Evolutionary conservation across 192 early-diverging fungal species (phyloP).

Genomic region (Geranomyces michiganensis): DNA sequence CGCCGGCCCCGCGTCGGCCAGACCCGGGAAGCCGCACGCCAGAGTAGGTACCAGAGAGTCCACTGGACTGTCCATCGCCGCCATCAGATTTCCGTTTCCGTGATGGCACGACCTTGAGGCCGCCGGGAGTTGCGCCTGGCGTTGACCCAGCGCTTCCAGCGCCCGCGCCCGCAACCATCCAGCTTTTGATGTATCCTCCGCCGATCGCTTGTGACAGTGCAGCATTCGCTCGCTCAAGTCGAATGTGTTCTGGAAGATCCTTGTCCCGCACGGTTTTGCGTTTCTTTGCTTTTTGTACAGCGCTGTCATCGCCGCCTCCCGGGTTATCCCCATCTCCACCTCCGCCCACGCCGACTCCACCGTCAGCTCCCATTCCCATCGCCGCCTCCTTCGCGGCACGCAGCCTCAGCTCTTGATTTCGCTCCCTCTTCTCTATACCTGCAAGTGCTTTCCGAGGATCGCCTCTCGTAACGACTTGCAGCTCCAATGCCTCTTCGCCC

Average conservation of each 20-base stretch:
- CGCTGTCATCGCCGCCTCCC: not conserved
- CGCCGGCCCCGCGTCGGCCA: not conserved
- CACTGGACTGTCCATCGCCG: not conserved
- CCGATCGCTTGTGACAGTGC: conserved; percentile 20
- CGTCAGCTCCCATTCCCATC: not conserved
- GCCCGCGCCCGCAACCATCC: conserved; percentile 28
- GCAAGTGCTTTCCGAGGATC: conserved; percentile 18
- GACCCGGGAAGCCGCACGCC: not conserved
- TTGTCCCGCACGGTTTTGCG: conserved; percentile 11
- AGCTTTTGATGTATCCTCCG: conserved; percentile 23
- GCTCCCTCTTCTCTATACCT: conserved; percentile 19
- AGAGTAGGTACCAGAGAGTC: not conserved
- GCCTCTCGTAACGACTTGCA: conserved; percentile 5
- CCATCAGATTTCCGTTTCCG: conserved; percentile 15
- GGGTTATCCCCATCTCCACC: not conserved
- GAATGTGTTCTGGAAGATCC: conserved; percentile 31
- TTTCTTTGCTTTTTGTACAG: conserved; percentile 10
- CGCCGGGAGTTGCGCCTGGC: not conserved
- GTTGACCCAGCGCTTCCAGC: not conserved
- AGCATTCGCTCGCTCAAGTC: conserved; percentile 25
- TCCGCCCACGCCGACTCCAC: not conserved
- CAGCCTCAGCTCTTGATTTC: conserved; percentile 8
- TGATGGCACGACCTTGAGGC: not conserved
- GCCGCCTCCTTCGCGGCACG: not conserved
- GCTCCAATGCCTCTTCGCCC: conserved; percentile 16